Evolutionary conservation across 2,329 filamentous ascomycete species (phyloP), one percentile per base, ranked within the genome.

Genomic region (Phaeosphaeriaceae sp.): DNA sequence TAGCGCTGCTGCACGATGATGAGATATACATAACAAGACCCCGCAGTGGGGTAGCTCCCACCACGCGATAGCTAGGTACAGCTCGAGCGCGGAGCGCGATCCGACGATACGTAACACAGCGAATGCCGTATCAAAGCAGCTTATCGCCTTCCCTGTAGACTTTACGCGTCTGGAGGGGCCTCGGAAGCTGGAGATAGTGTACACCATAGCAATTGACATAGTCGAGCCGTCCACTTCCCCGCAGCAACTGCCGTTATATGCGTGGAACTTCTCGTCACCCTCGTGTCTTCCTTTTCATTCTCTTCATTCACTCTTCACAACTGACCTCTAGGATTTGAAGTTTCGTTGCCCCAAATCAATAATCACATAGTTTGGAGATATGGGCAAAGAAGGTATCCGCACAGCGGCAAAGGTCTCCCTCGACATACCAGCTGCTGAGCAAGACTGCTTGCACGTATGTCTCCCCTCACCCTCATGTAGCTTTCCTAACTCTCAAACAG

Each of bases 381-480:
- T 85, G 83, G 79, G 80, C 48, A 79, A 78, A 71, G 71, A 81
- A 68, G 85, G 79, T 41, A 88, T 94, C 65, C 87, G 91, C 56
- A 91, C 88, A 36, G 89, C 88, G 19, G 85, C 90, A 55, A 90
- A 89, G 74, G 89, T 94, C 45, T 88, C 89, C 70, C 80, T 93
- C 25, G 85, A 91, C 57, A 91, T 86, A 74, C 88, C 89, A 33
- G 90, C 91, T 5, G 81, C 84, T 36, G 86, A 92, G 62, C 91
- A 94, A 72, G 78, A 85, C 1, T 85, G 85, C 51, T 79, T 93
- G 10, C 91, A 94, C 78, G 89, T 91, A 82, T 73, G 87, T 46
- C 7, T 17, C n/a, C 31, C n/a, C 31, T 24, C 7, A 21, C 42
- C 22, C 31, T 3, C 36, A 15, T 19, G 21, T 46, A 15, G 13